phyloP scores from a whole-genome alignment of 257 asterid species.

The Ehretia macrophylla region DNA sequence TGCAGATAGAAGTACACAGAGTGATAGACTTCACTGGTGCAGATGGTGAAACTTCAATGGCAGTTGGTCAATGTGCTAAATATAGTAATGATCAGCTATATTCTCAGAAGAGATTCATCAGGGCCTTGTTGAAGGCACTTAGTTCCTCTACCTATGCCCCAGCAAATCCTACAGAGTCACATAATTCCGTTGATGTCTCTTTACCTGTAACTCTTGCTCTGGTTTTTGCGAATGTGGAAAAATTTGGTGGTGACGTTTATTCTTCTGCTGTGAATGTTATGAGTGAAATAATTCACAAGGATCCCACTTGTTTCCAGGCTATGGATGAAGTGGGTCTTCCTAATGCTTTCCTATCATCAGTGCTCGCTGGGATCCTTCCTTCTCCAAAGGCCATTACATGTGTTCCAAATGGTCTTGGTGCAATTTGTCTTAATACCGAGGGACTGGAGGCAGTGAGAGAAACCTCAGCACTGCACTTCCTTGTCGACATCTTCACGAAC shows the following conservation, averaged over 20 bases:
- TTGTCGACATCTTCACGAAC: constrained; percentile 69
- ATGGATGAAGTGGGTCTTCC: constrained; percentile 92
- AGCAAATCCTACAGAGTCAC: constrained; percentile 67
- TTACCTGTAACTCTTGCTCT: constrained; percentile 71
- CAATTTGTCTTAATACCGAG: constrained; percentile 87
- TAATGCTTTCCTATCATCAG: constrained; percentile 70
- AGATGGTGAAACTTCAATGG: constrained; percentile 43
- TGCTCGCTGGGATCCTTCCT: constrained; percentile 70
- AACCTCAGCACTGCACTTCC: constrained; percentile 73
- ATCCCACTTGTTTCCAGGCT: constrained; percentile 79
- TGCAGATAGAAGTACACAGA: constrained; percentile 82
- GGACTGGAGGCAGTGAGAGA: constrained; percentile 91
- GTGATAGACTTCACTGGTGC: constrained; percentile 57
- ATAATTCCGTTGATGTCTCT: constrained; percentile 68
- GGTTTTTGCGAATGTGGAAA: constrained; percentile 74
- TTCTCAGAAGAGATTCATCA: constrained; percentile 74
- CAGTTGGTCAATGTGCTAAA: constrained; percentile 45
- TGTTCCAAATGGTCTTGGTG: constrained; percentile 92
- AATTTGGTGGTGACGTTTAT: constrained; percentile 86
- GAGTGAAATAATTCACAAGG: constrained; percentile 98
- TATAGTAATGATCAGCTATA: constrained; percentile 38
- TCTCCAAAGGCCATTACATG: constrained; percentile 90
- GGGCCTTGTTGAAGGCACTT: constrained; percentile 81
- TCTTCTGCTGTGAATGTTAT: constrained; percentile 85
- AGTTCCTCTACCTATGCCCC: constrained; percentile 94